Conservation (phyloP, 1,284 basidiomycete genomes). For the Marasmius fiardii region DNA sequence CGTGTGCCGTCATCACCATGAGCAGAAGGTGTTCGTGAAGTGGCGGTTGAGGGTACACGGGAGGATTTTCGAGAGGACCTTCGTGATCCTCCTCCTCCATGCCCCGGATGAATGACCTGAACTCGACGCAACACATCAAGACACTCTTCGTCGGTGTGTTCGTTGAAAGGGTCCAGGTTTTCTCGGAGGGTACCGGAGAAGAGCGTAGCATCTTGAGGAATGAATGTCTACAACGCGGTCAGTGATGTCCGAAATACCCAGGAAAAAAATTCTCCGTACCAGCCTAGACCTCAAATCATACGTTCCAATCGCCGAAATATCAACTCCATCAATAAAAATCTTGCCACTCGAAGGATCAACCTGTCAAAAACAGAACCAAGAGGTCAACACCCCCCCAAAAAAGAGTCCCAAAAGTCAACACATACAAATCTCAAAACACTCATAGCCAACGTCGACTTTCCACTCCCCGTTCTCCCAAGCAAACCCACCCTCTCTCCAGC, state of each 20-base stretch:
- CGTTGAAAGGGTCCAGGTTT: constrained; percentile 30
- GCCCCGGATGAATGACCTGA: constrained; percentile 53
- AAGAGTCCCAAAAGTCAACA: constrained; percentile 6
- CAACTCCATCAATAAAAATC: constrained; percentile 86
- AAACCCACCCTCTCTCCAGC: constrained; percentile 70
- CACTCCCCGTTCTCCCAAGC: constrained; percentile 72
- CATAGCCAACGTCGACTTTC: constrained; percentile 86
- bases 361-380: constrained; percentile 26
- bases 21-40: constrained; percentile 43
- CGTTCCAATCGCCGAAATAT: constrained; percentile 85
- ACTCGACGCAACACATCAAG: constrained; percentile 65
- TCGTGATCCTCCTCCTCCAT: no score
- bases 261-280: constrained; percentile 38
- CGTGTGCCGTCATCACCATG: no score
- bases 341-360: constrained; percentile 77
- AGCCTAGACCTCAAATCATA: constrained; percentile 78
- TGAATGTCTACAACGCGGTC: constrained; percentile 73
- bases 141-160: constrained; percentile 80
- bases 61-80: no score
- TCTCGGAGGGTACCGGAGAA: constrained; percentile 16
- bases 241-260: background rate
- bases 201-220: constrained; percentile 47
- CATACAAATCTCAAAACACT: constrained; percentile 81
- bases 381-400: no score
- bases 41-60: no score